Percentiles rank a stretch among this genome's conserved stretches.
Conservation (phyloP, 164 flowering plant species). For the Kingdonia uniflora region DNA sequence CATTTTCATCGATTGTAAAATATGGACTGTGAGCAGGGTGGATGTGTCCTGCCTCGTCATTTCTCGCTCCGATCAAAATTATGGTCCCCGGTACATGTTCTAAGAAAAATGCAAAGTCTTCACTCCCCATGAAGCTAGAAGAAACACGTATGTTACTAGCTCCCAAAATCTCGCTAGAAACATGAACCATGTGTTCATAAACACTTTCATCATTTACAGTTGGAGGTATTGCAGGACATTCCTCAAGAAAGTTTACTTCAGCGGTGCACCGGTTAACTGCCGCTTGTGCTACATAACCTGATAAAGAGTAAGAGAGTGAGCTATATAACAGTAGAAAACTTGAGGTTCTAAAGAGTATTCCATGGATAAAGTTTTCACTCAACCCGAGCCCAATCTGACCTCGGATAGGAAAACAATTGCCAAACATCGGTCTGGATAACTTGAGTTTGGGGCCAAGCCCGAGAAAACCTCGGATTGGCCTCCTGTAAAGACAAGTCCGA, state of each 20-base stretch:
- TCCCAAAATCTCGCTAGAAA: constrained; percentile 30
- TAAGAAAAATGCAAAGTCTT: constrained; percentile 56
- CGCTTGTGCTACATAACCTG: constrained; percentile 50
- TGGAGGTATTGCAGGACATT: constrained; percentile 39
- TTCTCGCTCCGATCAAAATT: constrained; percentile 35
- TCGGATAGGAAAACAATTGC: too few species aligned
- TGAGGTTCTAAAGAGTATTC: too few species aligned
- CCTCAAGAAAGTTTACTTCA: constrained; percentile 30
- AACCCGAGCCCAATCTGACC: too few species aligned
- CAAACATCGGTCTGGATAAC: too few species aligned
- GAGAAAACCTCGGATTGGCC: too few species aligned
- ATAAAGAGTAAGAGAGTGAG: too few species aligned
- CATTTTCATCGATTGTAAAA: constrained; percentile 43
- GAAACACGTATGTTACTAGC: constrained; percentile 19
- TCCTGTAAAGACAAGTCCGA: too few species aligned
- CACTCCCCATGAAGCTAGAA: constrained; percentile 39
- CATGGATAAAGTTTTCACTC: too few species aligned
- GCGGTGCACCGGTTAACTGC: constrained; percentile 44
- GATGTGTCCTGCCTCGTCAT: constrained; percentile 30
- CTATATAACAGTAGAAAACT: too few species aligned
- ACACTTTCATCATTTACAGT: constrained; percentile 34
- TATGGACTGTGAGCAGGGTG: constrained; percentile 49
- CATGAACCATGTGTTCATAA: constrained; percentile 20
- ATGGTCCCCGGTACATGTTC: constrained; percentile 46
- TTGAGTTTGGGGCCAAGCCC: too few species aligned